Conservation (phyloP, 2,329 filamentous ascomycete genomes). For the Trichoderma atrobrunneum region DNA sequence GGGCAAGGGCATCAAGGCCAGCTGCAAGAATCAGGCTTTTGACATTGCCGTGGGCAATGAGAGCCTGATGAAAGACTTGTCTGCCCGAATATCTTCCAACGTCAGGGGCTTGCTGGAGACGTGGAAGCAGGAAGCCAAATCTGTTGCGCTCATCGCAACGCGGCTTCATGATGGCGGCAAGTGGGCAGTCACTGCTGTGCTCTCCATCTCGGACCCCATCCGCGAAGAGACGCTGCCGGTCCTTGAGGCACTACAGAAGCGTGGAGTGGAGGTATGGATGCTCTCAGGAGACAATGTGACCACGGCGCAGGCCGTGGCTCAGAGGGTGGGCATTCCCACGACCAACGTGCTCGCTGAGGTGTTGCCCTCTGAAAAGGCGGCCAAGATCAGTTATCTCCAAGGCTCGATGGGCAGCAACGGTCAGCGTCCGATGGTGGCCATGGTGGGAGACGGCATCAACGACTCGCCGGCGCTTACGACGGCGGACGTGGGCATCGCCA, state of each 20-base stretch:
- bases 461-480: slow-evolving; percentile 78
- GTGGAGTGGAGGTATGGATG: slow-evolving; percentile 80
- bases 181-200: slow-evolving; percentile 59
- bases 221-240: slow-evolving; percentile 68
- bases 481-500: slow-evolving; percentile 80
- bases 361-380: slow-evolving; percentile 77
- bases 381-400: slow-evolving; percentile 65
- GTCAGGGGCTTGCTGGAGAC: slow-evolving; percentile 41
- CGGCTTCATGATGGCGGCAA: slow-evolving; percentile 26
- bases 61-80: slow-evolving; percentile 56
- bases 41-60: slow-evolving; percentile 71
- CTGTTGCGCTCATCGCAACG: slow-evolving; percentile 58
- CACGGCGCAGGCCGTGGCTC: slow-evolving; percentile 79
- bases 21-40: slow-evolving; percentile 40
- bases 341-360: slow-evolving; percentile 82
- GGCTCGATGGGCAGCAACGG: slow-evolving; percentile 42
- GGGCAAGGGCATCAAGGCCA: slow-evolving; percentile 67
- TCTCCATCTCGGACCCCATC: slow-evolving; percentile 79
- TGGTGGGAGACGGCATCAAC: slow-evolving; percentile 89
- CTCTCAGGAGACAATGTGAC: slow-evolving; percentile 85
- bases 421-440: slow-evolving; percentile 61
- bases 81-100: slow-evolving; percentile 38
- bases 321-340: slow-evolving; percentile 68
- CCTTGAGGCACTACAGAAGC: slow-evolving; percentile 60
- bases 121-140: slow-evolving; percentile 65